phyloP scores from a whole-genome alignment of 192 early-diverging fungal species.

The Coemansia sp. region DNA sequence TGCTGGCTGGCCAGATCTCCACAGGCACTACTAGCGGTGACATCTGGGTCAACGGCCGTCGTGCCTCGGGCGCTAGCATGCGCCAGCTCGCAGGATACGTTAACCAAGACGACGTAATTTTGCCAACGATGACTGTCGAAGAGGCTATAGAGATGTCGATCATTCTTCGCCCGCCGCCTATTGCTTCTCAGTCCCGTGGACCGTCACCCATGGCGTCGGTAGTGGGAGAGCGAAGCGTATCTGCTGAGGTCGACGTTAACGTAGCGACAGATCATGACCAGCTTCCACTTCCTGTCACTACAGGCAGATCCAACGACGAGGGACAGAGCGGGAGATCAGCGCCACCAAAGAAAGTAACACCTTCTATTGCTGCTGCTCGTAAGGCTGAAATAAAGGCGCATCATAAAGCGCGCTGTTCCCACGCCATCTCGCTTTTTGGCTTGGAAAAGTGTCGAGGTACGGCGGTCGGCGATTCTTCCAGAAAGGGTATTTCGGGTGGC shows the following conservation, averaged over 20 bases:
- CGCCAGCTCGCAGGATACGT: slow-evolving; percentile 61
- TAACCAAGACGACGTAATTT: slow-evolving; percentile 67
- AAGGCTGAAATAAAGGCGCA: slow-evolving; percentile 12
- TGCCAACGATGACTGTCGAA: slow-evolving; percentile 70
- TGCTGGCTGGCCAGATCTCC: slow-evolving; percentile 62
- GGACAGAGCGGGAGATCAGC: slow-evolving; percentile 7
- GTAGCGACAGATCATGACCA: slow-evolving; percentile 39
- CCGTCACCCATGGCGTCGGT: slow-evolving; percentile 2
- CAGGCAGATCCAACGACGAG: neutral
- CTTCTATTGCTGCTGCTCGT: slow-evolving; percentile 4
- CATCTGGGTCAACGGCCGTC: slow-evolving; percentile 63
- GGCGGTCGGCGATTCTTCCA: slow-evolving; percentile 62
- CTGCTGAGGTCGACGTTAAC: neutral
- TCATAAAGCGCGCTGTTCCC: slow-evolving; percentile 52
- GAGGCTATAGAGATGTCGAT: slow-evolving; percentile 79
- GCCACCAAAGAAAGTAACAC: slow-evolving; percentile 28
- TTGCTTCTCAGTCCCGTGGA: slow-evolving; percentile 7
- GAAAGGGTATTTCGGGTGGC: slow-evolving; percentile 74
- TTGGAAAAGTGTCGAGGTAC: slow-evolving; percentile 71
- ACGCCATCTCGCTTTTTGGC: slow-evolving; percentile 63
- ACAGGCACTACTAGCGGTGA: slow-evolving; percentile 55
- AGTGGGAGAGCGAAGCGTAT: neutral
- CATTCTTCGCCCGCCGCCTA: slow-evolving; percentile 49
- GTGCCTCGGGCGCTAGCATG: slow-evolving; percentile 56
- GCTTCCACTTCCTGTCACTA: slow-evolving; percentile 28